phyloP scores from a whole-genome alignment of 352 stramenopile genomes.

The Phytopythium sindhum region DNA sequence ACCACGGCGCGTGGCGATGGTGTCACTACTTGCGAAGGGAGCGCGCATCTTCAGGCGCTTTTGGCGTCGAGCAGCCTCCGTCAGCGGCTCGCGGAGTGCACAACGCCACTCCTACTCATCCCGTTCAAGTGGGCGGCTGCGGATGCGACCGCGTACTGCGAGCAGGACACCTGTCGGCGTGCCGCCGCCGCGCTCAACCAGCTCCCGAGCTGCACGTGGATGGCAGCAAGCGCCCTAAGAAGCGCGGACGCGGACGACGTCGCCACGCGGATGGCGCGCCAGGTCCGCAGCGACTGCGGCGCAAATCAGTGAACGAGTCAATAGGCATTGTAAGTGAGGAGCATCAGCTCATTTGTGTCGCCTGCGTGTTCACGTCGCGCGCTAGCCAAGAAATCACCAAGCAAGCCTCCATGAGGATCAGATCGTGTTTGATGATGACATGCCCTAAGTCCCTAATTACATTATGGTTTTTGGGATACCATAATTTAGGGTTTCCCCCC shows the following conservation, averaged over 20 bases:
- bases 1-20: neutral
- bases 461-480: too few species aligned
- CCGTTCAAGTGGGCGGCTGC: slow-evolving; percentile 28
- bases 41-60: slow-evolving; percentile 20
- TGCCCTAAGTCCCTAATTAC: neutral
- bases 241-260: slow-evolving; percentile 24
- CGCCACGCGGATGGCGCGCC: slow-evolving; percentile 37
- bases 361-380: neutral
- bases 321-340: too few species aligned
- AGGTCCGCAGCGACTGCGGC: slow-evolving; percentile 41
- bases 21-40: slow-evolving; percentile 16
- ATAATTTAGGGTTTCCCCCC: too few species aligned
- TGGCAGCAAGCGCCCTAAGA: neutral
- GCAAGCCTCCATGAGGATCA: too few species aligned
- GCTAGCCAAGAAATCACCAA: too few species aligned
- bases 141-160: slow-evolving; percentile 34
- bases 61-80: slow-evolving; percentile 15
- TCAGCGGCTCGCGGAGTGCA: slow-evolving; percentile 15
- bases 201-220: slow-evolving; percentile 41
- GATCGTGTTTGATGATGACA: too few species aligned
- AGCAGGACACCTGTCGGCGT: slow-evolving; percentile 22
- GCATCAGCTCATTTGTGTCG: neutral
- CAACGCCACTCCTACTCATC: slow-evolving; percentile 32
- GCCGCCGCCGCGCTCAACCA: slow-evolving; percentile 24
- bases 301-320: too few species aligned